Evolutionary conservation across 2,329 filamentous ascomycete species (phyloP).

Genomic region (Fusarium abutilonis): DNA sequence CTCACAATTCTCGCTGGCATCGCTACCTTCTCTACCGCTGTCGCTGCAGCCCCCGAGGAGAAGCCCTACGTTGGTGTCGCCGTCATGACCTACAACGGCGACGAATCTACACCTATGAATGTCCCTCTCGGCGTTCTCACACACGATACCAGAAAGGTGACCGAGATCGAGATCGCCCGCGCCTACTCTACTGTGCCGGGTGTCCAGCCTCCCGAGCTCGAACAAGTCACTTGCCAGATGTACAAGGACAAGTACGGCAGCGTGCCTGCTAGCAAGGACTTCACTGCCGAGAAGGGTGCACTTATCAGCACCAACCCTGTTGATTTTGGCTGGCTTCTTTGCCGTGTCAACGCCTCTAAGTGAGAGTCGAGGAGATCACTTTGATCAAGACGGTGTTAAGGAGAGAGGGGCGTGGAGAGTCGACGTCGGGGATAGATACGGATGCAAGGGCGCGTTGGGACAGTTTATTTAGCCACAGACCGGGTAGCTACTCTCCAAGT

Average conservation of each 20-base stretch:
- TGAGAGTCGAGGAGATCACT: no score
- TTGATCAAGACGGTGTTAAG: no score
- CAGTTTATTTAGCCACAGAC: no score
- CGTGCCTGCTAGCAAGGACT: conserved; percentile 11
- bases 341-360: conserved; percentile 5
- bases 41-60: conserved; percentile 2
- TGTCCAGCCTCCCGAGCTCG: conserved; percentile 2
- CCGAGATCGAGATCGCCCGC: conserved; percentile 6
- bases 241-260: conserved; percentile 25
- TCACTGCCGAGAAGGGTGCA: conserved; percentile 5
- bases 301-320: conserved; percentile 22
- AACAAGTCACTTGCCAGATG: conserved; percentile 18
- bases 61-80: neutral
- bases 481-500: no score
- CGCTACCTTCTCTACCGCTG: neutral
- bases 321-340: conserved; percentile 25
- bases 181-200: conserved; percentile 2
- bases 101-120: neutral
- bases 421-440: no score
- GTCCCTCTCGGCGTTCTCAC: conserved; percentile 9
- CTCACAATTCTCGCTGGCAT: conserved; percentile 3
- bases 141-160: neutral
- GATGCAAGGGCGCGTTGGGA: no score
- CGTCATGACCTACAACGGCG: conserved; percentile 10
- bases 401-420: no score